Evolutionary conservation across 108 stramenopile species (phyloP).

Genomic region (Cyclotella cryptica): DNA sequence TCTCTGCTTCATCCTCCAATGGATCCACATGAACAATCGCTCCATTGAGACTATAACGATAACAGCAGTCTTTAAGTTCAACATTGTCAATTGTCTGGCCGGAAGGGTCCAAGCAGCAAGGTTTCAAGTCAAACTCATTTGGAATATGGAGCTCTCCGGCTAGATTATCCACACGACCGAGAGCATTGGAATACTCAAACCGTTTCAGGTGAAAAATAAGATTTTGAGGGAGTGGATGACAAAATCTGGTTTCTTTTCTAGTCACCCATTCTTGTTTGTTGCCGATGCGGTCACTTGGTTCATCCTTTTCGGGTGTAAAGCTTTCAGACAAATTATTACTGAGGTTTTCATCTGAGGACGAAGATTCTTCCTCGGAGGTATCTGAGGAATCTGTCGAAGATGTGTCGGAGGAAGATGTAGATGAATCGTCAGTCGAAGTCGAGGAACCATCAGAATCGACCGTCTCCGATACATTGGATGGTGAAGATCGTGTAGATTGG

Average conservation of each 20-base stretch:
- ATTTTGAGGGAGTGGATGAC: slow-evolving; percentile 39
- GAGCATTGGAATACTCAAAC: slow-evolving; percentile 29
- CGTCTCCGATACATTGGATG: background rate
- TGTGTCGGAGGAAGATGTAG: slow-evolving; percentile 13
- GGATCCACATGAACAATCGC: slow-evolving; percentile 51
- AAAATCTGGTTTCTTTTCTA: slow-evolving; percentile 51
- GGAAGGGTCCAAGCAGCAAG: slow-evolving; percentile 24
- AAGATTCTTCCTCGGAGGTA: slow-evolving; percentile 8
- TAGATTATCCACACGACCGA: slow-evolving; percentile 39
- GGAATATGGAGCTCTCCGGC: slow-evolving; percentile 29
- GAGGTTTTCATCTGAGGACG: slow-evolving; percentile 18
- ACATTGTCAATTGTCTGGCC: background rate
- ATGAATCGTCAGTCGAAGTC: slow-evolving; percentile 22
- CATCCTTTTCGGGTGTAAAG: background rate
- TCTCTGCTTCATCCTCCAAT: slow-evolving; percentile 14
- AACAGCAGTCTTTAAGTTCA: slow-evolving; percentile 9
- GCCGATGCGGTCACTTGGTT: background rate
- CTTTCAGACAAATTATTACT: slow-evolving; percentile 2
- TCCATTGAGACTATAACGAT: slow-evolving; percentile 31
- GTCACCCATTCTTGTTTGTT: slow-evolving; percentile 37
- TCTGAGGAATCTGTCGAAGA: slow-evolving; percentile 7
- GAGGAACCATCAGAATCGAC: slow-evolving; percentile 10
- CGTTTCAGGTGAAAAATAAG: slow-evolving; percentile 52
- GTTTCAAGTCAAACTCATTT: slow-evolving; percentile 29
- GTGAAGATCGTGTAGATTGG: background rate